Evolutionary conservation across 345 rosid genomes (phyloP).

Genomic region (Aurinia saxatilis): DNA sequence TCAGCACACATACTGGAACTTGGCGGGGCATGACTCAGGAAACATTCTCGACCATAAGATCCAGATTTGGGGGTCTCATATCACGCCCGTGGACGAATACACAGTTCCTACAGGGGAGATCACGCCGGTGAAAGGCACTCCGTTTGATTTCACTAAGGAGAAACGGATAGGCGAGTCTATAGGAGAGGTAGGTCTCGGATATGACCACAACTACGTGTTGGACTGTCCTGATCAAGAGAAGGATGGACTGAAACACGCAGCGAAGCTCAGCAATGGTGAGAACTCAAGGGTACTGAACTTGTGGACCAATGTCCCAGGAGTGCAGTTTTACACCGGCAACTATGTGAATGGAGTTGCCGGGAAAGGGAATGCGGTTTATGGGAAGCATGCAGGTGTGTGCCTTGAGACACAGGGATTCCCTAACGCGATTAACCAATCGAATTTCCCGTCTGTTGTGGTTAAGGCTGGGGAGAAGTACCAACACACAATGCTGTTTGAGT

Average conservation of each 20-base stretch:
- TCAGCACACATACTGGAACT: conserved; percentile 98
- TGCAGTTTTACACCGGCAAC: conserved; percentile 87
- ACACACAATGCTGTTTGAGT: conserved; percentile 78
- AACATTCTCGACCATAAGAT: conserved; percentile 58
- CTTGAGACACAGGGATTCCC: conserved; percentile 94
- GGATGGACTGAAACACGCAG: conserved; percentile 62
- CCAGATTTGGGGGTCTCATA: conserved; percentile 74
- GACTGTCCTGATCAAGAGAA: conserved; percentile 59
- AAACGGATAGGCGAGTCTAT: conserved; percentile 59
- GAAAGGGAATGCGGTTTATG: conserved; percentile 68
- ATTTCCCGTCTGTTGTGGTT: conserved; percentile 73
- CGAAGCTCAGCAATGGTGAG: conserved; percentile 49
- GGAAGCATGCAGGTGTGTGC: conserved; percentile 78
- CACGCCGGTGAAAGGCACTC: conserved; percentile 63
- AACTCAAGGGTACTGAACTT: conserved; percentile 67
- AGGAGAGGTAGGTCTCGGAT: conserved; percentile 75
- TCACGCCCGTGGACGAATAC: conserved; percentile 79
- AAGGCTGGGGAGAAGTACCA: conserved; percentile 72
- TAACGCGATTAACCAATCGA: conserved; percentile 68
- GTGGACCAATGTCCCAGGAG: conserved; percentile 82
- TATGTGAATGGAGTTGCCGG: conserved; percentile 72
- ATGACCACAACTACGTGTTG: conserved; percentile 84
- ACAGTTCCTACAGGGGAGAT: conserved; percentile 83
- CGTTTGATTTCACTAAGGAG: conserved; percentile 73
- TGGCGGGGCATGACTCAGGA: conserved; percentile 76